These are phyloP conservation scores for Amylostereum areolatum DNA, from an alignment of 1,284 basidiomycete species.

Conservation along the genomic window DNA sequence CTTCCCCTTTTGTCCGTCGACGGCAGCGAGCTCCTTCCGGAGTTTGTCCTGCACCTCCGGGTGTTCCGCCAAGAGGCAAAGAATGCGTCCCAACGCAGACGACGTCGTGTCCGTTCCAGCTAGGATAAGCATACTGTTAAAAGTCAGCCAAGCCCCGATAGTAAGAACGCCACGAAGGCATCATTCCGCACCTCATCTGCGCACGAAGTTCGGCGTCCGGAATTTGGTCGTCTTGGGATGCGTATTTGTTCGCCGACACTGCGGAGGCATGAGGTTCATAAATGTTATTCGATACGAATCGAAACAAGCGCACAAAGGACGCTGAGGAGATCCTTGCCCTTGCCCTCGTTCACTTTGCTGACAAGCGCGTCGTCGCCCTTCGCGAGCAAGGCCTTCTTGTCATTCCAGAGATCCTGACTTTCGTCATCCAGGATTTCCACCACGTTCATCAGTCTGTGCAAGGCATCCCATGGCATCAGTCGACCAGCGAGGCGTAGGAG, in stretches of 20 bases:
- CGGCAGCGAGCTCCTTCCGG: slow-evolving; percentile 14
- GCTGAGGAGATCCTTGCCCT: slow-evolving; percentile 3
- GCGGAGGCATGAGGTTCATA: background rate
- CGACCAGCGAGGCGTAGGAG: slow-evolving; percentile 12
- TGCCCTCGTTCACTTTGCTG: background rate
- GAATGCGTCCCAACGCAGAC: slow-evolving; percentile 12
- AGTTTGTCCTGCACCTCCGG: slow-evolving; percentile 14
- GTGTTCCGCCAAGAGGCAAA: slow-evolving; percentile 14
- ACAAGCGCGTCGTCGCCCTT: slow-evolving; percentile 13
- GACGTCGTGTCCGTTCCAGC: slow-evolving; percentile 18
- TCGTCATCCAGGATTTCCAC: slow-evolving; percentile 14
- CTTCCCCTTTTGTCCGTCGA: slow-evolving; percentile 1
- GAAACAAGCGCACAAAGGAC: background rate
- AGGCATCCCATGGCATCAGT: slow-evolving; percentile 10
- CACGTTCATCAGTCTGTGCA: slow-evolving; percentile 12
- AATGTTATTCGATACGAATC: background rate
- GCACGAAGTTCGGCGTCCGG: slow-evolving; percentile 7
- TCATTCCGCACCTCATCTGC: background rate
- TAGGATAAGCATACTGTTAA: slow-evolving; percentile 14
- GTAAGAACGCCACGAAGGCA: too few relatives aligned
- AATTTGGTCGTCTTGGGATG: slow-evolving; percentile 6
- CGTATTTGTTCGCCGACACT: slow-evolving; percentile 6
- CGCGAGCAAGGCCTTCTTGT: slow-evolving; percentile 18
- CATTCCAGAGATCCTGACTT: slow-evolving; percentile 12
- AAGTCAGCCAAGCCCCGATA: background rate